Base-by-base conservation (phyloP, 2,329 filamentous ascomycete species). In the Ophiostoma australiae region DNA sequence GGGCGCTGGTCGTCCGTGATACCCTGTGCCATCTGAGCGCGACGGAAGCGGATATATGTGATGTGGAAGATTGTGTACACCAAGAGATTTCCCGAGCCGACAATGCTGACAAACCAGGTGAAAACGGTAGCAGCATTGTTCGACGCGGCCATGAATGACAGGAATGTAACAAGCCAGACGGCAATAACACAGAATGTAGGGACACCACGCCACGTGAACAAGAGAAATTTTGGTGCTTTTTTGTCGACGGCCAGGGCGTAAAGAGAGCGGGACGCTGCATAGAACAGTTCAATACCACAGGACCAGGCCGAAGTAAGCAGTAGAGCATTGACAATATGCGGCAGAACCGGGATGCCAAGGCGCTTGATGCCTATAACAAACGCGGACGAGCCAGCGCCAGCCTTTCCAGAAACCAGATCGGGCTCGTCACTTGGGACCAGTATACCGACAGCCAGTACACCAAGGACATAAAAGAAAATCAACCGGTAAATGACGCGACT, bases 11-110 rank as follows among this genome's bases (percentile, higher is more conserved):
- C 52, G 7, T 58, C 52, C 4, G n/a, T 65, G 11, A 33, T 20
- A 20, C 61, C 61, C 31, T 65, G 61, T 11, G 61, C 31, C 27
- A 17, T 65, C 33, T 65, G 61, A 20, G 31, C 31, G 8, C 13
- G 61, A n/a, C 61, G 27, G 27, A 65, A 65, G 61, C 61, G 61
- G 61, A 65, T 65, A n/a, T 65, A 65, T 11, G 61, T 65, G 6
- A 65, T 37, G 31, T 65, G 61, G 31, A 65, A 65, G 31, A 65
- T 37, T 31, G 33, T n/a, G 61, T 33, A 65, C 7, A 65, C 61
- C 31, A 65, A 37, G 31, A 65, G 61, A 4, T 35, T 65, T 15
- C 61, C 31, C 8, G 61, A 65, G 31, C 31, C 61, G 15, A 65
- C 33, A 27, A 65, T 65, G 61, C 61, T 65, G 61, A 37, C 27